Evolutionary conservation across 805 yeast species (phyloP), one percentile per base, ranked within the genome.

Genomic region (Metschnikowia dekortorum): DNA sequence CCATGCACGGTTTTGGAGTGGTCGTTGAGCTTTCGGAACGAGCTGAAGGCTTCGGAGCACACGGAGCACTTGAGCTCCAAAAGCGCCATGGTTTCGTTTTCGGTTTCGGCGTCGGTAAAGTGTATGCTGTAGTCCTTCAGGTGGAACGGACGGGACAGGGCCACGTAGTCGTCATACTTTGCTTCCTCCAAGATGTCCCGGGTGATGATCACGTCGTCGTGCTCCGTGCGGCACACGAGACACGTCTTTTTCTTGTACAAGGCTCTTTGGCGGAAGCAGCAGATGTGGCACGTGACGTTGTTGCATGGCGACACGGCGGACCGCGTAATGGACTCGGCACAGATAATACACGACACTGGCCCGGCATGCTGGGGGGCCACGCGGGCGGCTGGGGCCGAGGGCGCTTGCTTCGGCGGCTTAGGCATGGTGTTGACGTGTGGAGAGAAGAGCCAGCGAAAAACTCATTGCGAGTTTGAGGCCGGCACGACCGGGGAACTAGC

Each of bases 221-320:
- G 80, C 46, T 84, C 89, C 1, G 89, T 67, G 61, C 99, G 81
- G 67, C 99, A 94, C 39, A 89, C 84, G 44, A 91, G 74, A 73
- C 99, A 94, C 16, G 79, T 72, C 32, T 75, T 77, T 67, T 87
- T 89, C 26, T 79, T 76, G 67, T 86, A 90, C 13, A 92, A 69
- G 0, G 90, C 91, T 40, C 97, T 74, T 61, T 89, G 90, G 55
- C 97, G 77, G 56, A 92, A 79, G 0, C 89, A 74, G 71, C 99
- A 94, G 41, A 65, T 69, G 62, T 89, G 88, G 66, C 99, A 94
- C 0, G 90, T 82, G 33, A 74, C 78, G 64, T 94, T 98, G 59
- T 84, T 83, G 67, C 99, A 94, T 0, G 89, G 87, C 1, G 94
- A 79, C 8, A 87, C 61, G 0, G 96, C 89, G 2, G 83, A 82